Evolutionary conservation across 192 early-diverging fungal species (phyloP), one percentile per base, ranked within the genome.

Genomic region (Coemansia sp.): DNA sequence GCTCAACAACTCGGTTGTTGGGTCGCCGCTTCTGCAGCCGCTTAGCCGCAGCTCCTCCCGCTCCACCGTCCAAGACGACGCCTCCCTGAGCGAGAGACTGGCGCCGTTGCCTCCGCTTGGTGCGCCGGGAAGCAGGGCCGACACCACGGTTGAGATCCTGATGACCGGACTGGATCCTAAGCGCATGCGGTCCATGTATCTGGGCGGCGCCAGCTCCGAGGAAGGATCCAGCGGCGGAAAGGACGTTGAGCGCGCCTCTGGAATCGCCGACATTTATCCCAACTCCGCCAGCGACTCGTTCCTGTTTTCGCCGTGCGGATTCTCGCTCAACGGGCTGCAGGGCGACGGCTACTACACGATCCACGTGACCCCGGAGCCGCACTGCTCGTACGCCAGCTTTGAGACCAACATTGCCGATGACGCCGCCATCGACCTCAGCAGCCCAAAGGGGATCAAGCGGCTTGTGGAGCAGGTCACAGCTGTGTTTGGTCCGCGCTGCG

Each of bases 341-440:
- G 80, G 90, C 8, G 94, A 92, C 49, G 88, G 87, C 25, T 95
- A 99, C 83, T 99, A 93, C 74, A 99, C 94, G 17, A 93, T 98
- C 76, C 97, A 99, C 67, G 97, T 99, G 16, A 99, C 97, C 17
- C 97, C 97, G 12, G 97, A 99, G 77, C 90, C 88, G n/a, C 84
- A 88, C 66, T 99, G 95, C 90, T 99, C 97, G 19, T 99, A 99
- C 71, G 97, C 97, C n/a, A 95, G 94, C 44, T 97, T 98, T 79
- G 97, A 99, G 76, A 95, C 94, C 42, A 96, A 92, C 67, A 88
- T 99, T 53, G 88, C 93, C 8, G 78, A 90, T 41, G 79, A 86
- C 22, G 72, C 81, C 9, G 63, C 53, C 6, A 67, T 70, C 20
- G 71, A 82, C 48, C 62, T 82, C 38, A 59, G 41, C 84, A 85